These are phyloP conservation scores for Flaveria sonorensis DNA, from an alignment of 129 eudicot species.

Conservation along the genomic window DNA sequence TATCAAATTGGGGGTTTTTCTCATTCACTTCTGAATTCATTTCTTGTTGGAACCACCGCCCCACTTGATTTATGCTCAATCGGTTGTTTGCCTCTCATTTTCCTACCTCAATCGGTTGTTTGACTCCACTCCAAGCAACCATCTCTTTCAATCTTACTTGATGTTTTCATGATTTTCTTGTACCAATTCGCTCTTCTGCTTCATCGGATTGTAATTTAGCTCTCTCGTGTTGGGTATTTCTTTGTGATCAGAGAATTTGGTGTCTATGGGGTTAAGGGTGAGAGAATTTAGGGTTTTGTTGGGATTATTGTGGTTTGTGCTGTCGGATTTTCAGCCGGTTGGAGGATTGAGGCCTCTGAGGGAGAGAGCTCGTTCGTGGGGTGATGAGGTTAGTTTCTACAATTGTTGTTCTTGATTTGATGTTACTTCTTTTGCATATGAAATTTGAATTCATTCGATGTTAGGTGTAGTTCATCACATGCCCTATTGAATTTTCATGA, in stretches of 20 bases:
- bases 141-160: constrained; percentile 20
- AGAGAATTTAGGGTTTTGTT: constrained; percentile 36
- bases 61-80: constrained; percentile 5
- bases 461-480: too few relatives aligned
- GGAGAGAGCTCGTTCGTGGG: constrained; percentile 74
- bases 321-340: constrained; percentile 41
- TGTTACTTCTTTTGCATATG: too few relatives aligned
- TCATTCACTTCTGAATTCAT: neutral
- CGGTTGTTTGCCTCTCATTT: constrained; percentile 25
- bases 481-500: too few relatives aligned
- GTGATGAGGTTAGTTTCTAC: constrained; percentile 73
- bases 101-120: constrained; percentile 43
- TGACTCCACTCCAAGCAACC: constrained; percentile 52
- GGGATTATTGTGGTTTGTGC: constrained; percentile 43
- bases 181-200: constrained; percentile 19
- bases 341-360: constrained; percentile 76
- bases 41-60: constrained; percentile 27
- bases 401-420: too few relatives aligned
- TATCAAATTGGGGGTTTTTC: constrained; percentile 25
- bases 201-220: constrained; percentile 31
- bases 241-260: neutral
- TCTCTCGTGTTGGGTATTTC: neutral
- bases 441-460: too few relatives aligned
- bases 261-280: constrained; percentile 37
- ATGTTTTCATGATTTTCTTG: neutral